phyloP scores from a whole-genome alignment of 495 filamentous ascomycete species.

The Hyaloscypha hepaticicola region DNA sequence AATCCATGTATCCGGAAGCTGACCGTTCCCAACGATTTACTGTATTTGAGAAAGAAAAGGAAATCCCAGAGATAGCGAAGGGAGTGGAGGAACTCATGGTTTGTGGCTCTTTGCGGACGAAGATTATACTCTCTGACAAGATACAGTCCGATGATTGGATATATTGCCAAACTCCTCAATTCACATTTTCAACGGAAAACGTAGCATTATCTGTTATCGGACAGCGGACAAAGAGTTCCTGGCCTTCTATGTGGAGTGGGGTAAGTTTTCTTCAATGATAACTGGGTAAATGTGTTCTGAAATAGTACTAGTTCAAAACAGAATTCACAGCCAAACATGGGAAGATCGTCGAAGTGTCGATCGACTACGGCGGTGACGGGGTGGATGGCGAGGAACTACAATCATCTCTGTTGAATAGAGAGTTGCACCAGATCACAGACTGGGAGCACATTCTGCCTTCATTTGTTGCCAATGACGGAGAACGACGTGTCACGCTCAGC shows the following conservation, averaged over 20 bases:
- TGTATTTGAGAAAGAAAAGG: conserved; percentile 39
- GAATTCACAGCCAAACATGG: neutral
- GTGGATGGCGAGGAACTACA: neutral
- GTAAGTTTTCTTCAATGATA: neutral
- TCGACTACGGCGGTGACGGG: neutral
- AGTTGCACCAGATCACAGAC: neutral
- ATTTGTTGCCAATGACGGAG: neutral
- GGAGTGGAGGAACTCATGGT: conserved; percentile 64
- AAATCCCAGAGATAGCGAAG: conserved; percentile 41
- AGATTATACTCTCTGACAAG: conserved; percentile 10
- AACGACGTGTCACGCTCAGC: neutral
- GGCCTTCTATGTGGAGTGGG: neutral
- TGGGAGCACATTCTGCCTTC: neutral
- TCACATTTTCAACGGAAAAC: conserved; percentile 59
- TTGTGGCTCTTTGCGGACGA: conserved; percentile 21
- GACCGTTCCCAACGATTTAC: neutral
- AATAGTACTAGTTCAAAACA: neutral
- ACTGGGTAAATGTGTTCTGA: neutral
- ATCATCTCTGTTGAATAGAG: neutral
- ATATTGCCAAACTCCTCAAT: conserved; percentile 81
- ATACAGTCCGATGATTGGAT: conserved; percentile 70
- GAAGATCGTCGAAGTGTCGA: neutral
- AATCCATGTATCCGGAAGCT: conserved; percentile 46
- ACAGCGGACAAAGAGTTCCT: neutral
- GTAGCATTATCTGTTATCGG: neutral